Conservation (phyloP, 2,329 filamentous ascomycete genomes). For the Aspergillus texensis region DNA sequence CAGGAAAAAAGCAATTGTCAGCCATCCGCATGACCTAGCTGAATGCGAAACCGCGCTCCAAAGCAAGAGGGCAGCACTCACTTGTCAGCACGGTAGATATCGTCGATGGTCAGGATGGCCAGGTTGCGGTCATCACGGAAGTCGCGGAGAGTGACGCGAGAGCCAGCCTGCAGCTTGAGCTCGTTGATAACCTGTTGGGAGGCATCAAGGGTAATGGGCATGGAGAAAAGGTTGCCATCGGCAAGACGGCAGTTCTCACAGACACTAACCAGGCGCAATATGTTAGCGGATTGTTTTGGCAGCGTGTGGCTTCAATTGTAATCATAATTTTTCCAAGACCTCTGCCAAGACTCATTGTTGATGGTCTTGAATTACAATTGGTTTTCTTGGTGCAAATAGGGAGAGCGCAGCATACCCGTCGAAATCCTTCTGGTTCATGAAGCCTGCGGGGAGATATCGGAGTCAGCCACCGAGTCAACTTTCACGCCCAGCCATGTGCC, state of each 20-base stretch:
- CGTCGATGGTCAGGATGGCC: conserved; percentile 92
- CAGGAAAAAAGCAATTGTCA: conserved; percentile 16
- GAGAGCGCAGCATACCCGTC: conserved; percentile 67
- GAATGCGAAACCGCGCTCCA: conserved; percentile 14
- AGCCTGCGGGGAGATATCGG: conserved; percentile 60
- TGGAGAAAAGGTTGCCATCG: conserved; percentile 89
- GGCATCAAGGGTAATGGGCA: conserved; percentile 94
- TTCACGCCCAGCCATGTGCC: conserved; percentile 1
- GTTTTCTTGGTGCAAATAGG: not conserved
- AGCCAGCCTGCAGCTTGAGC: conserved; percentile 74
- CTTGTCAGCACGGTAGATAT: conserved; percentile 96
- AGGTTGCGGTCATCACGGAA: conserved; percentile 95
- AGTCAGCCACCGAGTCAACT: conserved; percentile 10
- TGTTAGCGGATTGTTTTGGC: conserved; percentile 14
- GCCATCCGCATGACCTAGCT: conserved; percentile 31
- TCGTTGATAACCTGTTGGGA: conserved; percentile 73
- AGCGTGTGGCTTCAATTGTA: not conserved
- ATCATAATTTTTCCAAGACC: not conserved
- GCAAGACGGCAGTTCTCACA: conserved; percentile 84
- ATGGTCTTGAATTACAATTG: not conserved
- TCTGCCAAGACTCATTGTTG: not conserved
- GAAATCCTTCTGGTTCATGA: conserved; percentile 97
- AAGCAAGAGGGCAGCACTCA: conserved; percentile 51
- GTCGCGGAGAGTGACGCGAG: conserved; percentile 85
- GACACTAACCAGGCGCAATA: conserved; percentile 60